Evolutionary conservation across 495 filamentous ascomycete species (phyloP).

Genomic region (Cercophora newfieldiana): DNA sequence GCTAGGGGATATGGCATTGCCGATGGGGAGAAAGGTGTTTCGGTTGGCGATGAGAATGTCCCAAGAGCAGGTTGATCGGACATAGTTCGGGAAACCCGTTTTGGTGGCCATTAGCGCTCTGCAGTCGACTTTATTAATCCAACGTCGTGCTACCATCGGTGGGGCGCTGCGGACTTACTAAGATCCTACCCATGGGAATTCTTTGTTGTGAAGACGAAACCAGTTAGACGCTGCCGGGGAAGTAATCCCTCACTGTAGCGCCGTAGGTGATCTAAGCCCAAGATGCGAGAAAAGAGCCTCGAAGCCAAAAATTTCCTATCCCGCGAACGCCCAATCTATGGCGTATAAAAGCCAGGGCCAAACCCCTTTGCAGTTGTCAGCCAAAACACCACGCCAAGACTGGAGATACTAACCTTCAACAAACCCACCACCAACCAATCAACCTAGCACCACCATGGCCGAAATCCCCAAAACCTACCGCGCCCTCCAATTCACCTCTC

Average conservation of each 20-base stretch:
- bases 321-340: not conserved
- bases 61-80: too few species aligned
- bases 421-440: not conserved
- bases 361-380: not conserved
- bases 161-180: too few species aligned
- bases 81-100: too few species aligned
- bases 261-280: not conserved
- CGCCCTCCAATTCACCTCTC: constrained; percentile 28
- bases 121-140: too few species aligned
- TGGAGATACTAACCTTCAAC: not conserved
- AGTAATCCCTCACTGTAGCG: not conserved
- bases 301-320: not conserved
- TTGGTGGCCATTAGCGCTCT: too few species aligned
- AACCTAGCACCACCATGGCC: not conserved
- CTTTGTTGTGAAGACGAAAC: too few species aligned
- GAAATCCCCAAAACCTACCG: constrained; percentile 24
- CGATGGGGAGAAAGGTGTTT: too few species aligned
- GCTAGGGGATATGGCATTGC: too few species aligned
- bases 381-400: not conserved
- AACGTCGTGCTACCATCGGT: too few species aligned
- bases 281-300: not conserved
- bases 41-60: too few species aligned
- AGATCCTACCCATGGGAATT: too few species aligned
- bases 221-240: not conserved
- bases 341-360: not conserved